These are phyloP conservation scores for Talaromyces proteolyticus DNA, from an alignment of 495 filamentous ascomycete genomes.

Conservation along the genomic window DNA sequence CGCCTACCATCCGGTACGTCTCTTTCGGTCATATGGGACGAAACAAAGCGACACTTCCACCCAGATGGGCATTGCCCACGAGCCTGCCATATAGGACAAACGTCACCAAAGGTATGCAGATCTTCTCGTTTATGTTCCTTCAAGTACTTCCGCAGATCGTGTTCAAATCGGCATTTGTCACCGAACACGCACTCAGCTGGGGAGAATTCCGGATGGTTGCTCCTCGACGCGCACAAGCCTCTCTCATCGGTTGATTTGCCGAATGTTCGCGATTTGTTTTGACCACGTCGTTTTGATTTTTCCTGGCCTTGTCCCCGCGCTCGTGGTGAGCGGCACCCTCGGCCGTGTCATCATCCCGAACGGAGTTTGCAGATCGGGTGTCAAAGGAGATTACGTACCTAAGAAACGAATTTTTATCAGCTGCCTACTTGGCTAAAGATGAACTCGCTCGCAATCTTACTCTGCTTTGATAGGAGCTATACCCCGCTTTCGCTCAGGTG, in stretches of 20 bases:
- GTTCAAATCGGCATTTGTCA: constrained; percentile 69
- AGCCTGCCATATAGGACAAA: constrained; percentile 75
- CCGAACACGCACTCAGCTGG: constrained; percentile 67
- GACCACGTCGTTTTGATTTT: constrained; percentile 59
- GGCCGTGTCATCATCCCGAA: constrained; percentile 54
- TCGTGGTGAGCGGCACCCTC: constrained; percentile 56
- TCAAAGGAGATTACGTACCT: constrained; percentile 1
- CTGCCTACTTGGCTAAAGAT: too few species aligned
- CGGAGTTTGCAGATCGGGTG: constrained; percentile 9
- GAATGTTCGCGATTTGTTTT: constrained; percentile 84
- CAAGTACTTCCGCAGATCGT: constrained; percentile 80
- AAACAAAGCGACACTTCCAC: constrained; percentile 89
- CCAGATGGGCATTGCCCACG: constrained; percentile 72
- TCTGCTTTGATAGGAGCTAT: constrained; percentile 81
- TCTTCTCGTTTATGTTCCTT: constrained; percentile 76
- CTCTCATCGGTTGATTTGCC: constrained; percentile 73
- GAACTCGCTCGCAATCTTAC: too few species aligned
- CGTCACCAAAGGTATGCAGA: constrained; percentile 62
- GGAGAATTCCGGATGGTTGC: constrained; percentile 65
- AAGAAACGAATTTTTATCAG: too few species aligned
- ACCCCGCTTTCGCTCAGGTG: constrained; percentile 58
- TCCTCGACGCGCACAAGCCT: constrained; percentile 67
- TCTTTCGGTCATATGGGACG: constrained; percentile 73
- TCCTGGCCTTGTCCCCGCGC: constrained; percentile 33
- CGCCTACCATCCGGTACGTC: constrained; percentile 68